Evolutionary conservation across 441 rosid species (phyloP), one percentile per base, ranked within the genome.

Genomic region (Kokia cookei): DNA sequence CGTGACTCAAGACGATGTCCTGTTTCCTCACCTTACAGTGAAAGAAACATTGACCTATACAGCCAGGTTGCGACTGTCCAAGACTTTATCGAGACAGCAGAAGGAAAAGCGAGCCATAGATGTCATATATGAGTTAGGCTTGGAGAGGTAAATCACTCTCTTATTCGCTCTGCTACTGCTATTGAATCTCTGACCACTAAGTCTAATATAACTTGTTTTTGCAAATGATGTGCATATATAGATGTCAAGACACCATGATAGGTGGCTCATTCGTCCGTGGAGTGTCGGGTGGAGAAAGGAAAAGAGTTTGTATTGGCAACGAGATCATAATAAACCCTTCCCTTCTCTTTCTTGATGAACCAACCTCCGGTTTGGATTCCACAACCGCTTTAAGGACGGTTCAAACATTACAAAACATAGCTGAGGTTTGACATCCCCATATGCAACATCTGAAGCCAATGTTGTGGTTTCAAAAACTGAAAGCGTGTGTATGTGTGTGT

Each of bases 251-350:
- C 78, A 95, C 96, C 0, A 90, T 93, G 95, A 93, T 95, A 7
- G 99, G 99, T 2, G 97, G 98, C 69, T 91, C 98, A 62, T 93
- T 95, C 5, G 97, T 95, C 73, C 85, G 98, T 0, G 99, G 99
- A 67, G 94, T 93, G 37, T 95, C 99, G 0, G 99, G 99, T 37
- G 99, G 99, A 54, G 99, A 95, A 77, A 89, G 99, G 85, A 95
- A 93, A 78, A 83, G 99, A 78, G 99, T 91, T 9, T 88, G 90
- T 64, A 90, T 95, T 13, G 99, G 98, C 54, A 95, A 85, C 61
- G 99, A 93, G 83, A 91, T 95, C 75, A 83, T 95, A 76, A 87
- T 95, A 80, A 95, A 95, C 78, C 99, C 99, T 69, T 95, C 98
- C 64, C 80, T 95, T 42, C 77, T 95, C 78, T 89, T 95, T 81